These are phyloP conservation scores for Roridomyces roridus DNA, from an alignment of 768 basidiomycete species.

Conservation along the genomic window DNA sequence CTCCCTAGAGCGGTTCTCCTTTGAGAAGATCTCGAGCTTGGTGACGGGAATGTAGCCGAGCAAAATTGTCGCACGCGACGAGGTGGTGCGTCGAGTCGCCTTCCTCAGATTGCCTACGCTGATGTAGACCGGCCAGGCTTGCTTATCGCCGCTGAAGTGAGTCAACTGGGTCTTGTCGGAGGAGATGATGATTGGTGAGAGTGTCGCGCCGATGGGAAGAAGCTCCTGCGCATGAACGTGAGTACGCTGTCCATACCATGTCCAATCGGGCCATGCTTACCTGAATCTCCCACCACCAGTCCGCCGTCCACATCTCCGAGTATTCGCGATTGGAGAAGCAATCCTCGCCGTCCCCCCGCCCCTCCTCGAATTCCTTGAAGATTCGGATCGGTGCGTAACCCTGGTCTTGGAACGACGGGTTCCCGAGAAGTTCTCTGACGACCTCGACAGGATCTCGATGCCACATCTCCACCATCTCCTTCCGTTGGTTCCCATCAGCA, in stretches of 20 bases:
- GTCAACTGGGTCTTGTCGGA: slow-evolving; percentile 41
- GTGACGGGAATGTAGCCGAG: slow-evolving; percentile 40
- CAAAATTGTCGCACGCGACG: slow-evolving; percentile 31
- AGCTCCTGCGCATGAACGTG: neutral
- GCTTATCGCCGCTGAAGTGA: slow-evolving; percentile 35
- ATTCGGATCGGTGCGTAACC: slow-evolving; percentile 31
- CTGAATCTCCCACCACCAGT: slow-evolving; percentile 40
- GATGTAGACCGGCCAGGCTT: slow-evolving; percentile 41
- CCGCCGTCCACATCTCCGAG: slow-evolving; percentile 33
- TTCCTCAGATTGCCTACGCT: slow-evolving; percentile 38
- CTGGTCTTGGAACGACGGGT: neutral
- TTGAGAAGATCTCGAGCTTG: slow-evolving; percentile 32
- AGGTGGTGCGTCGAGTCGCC: slow-evolving; percentile 26
- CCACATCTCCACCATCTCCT: neutral
- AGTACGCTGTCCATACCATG: neutral
- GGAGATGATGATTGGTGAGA: slow-evolving; percentile 37
- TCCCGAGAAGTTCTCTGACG: neutral
- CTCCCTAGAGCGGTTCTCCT: slow-evolving; percentile 14
- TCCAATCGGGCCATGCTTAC: slow-evolving; percentile 14
- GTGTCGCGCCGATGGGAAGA: slow-evolving; percentile 15
- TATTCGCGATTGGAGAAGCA: slow-evolving; percentile 10
- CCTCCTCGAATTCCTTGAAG: neutral
- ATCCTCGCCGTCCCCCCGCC: neutral
- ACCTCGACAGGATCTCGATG: neutral
- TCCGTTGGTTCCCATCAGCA: neutral